These are phyloP conservation scores for Lentinula lateritia DNA, from an alignment of 768 basidiomycete species.

Conservation along the genomic window DNA sequence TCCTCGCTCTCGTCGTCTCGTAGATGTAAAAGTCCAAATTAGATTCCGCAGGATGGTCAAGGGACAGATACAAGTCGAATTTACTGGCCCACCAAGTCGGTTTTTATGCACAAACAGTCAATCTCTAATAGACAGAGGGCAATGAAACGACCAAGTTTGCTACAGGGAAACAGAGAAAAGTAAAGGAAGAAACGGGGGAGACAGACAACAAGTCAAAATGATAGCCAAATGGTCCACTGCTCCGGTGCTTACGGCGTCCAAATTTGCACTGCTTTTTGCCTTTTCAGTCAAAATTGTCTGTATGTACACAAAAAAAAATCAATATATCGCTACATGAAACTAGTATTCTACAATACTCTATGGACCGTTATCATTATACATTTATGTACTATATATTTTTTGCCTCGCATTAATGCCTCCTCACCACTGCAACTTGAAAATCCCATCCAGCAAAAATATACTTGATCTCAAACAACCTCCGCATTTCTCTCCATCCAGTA, in stretches of 20 bases:
- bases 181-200: conserved; percentile 1
- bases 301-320: neutral
- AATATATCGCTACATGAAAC: neutral
- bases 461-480: conserved; percentile 75
- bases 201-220: conserved; percentile 4
- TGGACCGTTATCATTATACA: conserved; percentile 9
- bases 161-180: neutral
- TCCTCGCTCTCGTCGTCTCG: neutral
- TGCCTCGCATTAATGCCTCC: conserved; percentile 45
- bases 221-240: neutral
- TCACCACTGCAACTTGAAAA: conserved; percentile 79
- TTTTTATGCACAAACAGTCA: neutral
- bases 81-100: neutral
- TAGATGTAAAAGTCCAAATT: conserved; percentile 3
- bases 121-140: neutral
- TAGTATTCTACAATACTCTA: neutral
- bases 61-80: neutral
- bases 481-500: conserved; percentile 80
- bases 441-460: conserved; percentile 83
- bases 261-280: conserved; percentile 4
- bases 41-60: conserved; percentile 6
- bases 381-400: conserved; percentile 1
- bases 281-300: neutral
- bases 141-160: neutral
- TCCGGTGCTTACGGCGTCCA: conserved; percentile 7